phyloP scores from a whole-genome alignment of 1,139 yeast genomes.

The Spathaspora sp. region DNA sequence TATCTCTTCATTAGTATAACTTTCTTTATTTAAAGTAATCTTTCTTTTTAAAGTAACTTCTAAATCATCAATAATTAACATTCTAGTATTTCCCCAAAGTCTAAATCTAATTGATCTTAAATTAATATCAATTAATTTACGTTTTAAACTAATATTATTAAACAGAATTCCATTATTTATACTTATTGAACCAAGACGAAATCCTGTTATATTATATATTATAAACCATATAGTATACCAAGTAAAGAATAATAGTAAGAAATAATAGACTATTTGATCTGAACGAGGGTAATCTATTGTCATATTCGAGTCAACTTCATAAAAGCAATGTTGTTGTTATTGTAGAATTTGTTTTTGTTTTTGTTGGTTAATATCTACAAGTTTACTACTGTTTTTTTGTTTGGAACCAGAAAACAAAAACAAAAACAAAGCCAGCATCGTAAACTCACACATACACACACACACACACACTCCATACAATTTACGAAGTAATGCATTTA shows the following conservation, averaged over 20 bases:
- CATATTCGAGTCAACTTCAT: neutral
- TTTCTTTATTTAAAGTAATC: neutral
- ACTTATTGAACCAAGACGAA: conserved; percentile 32
- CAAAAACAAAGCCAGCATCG: neutral
- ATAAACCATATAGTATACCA: conserved; percentile 32
- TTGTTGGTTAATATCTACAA: neutral
- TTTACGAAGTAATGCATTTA: too few relatives aligned
- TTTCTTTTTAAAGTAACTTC: neutral
- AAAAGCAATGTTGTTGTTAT: neutral
- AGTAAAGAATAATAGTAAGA: conserved; percentile 4
- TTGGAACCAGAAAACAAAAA: neutral
- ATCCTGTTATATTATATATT: conserved; percentile 29
- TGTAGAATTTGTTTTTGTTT: neutral
- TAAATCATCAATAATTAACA: conserved; percentile 31
- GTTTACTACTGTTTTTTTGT: neutral
- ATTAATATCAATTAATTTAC: conserved; percentile 15
- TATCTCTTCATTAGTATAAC: neutral
- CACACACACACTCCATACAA: too few relatives aligned
- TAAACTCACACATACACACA: too few relatives aligned
- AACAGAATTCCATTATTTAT: conserved; percentile 44
- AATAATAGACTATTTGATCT: conserved; percentile 1
- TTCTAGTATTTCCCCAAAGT: conserved; percentile 42
- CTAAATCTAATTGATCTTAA: conserved; percentile 31
- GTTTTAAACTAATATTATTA: conserved; percentile 26
- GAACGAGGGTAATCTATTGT: neutral